Conservation (phyloP, 169 alveolate species). For the Eimeria tenella region DNA sequence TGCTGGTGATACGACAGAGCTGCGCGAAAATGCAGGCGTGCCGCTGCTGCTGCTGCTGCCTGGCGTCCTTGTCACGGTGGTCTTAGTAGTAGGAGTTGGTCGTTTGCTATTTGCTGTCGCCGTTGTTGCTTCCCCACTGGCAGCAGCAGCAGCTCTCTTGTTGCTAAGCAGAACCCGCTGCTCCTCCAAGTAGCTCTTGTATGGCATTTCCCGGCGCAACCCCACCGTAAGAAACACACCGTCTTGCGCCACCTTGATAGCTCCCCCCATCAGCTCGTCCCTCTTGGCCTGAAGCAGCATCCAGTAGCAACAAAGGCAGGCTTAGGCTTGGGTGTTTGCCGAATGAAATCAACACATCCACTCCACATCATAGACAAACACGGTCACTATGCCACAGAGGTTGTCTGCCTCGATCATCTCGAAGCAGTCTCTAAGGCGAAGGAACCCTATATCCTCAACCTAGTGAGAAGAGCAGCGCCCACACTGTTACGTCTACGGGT, state of each 20-base stretch:
- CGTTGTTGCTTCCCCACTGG: constrained; percentile 14
- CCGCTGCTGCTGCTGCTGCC: constrained; percentile 61
- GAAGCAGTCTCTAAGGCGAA: too few relatives aligned
- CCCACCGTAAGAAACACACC: constrained; percentile 60
- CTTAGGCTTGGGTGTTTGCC: neutral
- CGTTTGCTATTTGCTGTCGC: neutral
- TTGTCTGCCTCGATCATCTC: too few relatives aligned
- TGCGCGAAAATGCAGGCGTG: neutral
- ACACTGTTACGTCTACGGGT: too few relatives aligned
- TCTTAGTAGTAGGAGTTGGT: neutral
- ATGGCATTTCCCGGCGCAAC: neutral
- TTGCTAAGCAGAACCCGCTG: constrained; percentile 10
- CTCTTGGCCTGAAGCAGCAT: constrained; percentile 8
- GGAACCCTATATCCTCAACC: too few relatives aligned
- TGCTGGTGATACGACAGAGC: neutral
- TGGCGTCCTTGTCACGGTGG: too few relatives aligned
- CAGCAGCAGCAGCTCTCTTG: constrained; percentile 50
- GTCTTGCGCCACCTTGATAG: constrained; percentile 50
- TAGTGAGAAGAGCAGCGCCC: too few relatives aligned
- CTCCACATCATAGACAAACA: neutral
- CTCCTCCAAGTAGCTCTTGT: constrained; percentile 41
- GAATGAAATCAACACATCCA: neutral
- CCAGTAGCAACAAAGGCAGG: neutral
- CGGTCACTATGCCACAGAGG: too few relatives aligned
- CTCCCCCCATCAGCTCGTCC: constrained; percentile 61